Base-by-base conservation (phyloP, 163 green algal species). In the Smithsoniella earleae region DNA sequence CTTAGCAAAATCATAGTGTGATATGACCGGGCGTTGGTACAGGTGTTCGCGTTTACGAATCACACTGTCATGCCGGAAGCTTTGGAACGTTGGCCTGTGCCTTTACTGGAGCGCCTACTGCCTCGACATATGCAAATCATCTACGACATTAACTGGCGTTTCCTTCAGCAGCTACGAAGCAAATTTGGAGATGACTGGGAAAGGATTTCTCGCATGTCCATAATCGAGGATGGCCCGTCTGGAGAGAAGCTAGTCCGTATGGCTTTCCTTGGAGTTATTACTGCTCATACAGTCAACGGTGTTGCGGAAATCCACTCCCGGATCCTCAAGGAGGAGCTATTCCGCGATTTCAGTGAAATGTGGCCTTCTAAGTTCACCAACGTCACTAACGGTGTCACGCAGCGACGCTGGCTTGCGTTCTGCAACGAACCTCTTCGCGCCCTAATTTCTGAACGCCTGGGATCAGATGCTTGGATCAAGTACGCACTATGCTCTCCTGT, bases 61-160 rank as follows among this genome's bases (percentile, higher is more conserved):
- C 94, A 98, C 85, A 98, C 94, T 3, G 94, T 99, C 40, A 89
- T 98, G 81, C 94, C 93, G 2, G 94, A 98, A 84, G 94, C 93
- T 6, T 82, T 98, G 44, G 93, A 98, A 89, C 94, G 96, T 78
- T 99, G 94, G 94, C 94, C 94, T 2, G 88, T 98, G 27, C 76
- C 75, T 25, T 84, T 97, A 8, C 78, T 99, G 64, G 85, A 89
- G 82, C 91, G 92, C 83, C 82, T 98, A 81, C 88, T 99, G 79
- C 94, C 94, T 2, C 87, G 94, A 40, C 90, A 98, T 84, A 96
- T 97, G 89, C 86, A 49, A 86, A 96, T 98, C 84, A 94, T 98
- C 77, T 92, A 96, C 77, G 86, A 96, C 81, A 97, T 98, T 84
- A 97, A 98, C 89, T 96, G 87, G 89, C 84, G 90, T 73, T 97